phyloP scores from a whole-genome alignment of 1,284 basidiomycete species.

The Farysia itapuensis region DNA sequence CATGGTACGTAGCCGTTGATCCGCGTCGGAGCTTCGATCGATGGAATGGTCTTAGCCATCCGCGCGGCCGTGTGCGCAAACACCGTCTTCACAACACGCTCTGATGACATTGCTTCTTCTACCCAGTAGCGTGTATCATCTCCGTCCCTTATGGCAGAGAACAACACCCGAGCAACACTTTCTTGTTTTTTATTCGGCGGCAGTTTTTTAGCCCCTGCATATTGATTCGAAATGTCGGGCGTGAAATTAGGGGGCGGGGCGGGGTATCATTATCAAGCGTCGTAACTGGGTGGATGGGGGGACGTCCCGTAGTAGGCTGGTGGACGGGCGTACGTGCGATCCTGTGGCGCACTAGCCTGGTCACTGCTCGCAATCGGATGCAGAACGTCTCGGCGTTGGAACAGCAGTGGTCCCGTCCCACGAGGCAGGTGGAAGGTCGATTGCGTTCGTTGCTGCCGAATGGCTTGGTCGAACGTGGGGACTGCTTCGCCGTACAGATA shows the following conservation, averaged over 20 bases:
- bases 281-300: constrained; percentile 28
- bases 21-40: constrained; percentile 8
- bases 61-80: constrained; percentile 33
- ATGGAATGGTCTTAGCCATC: constrained; percentile 35
- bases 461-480: constrained; percentile 22
- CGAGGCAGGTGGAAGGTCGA: too few species aligned
- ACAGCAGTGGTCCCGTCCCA: background rate
- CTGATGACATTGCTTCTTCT: too few species aligned
- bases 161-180: too few species aligned
- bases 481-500: constrained; percentile 13
- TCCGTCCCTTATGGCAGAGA: too few species aligned
- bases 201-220: too few species aligned
- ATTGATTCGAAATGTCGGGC: too few species aligned
- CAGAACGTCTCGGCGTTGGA: background rate
- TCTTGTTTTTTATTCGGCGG: too few species aligned
- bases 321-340: constrained; percentile 4
- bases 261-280: constrained; percentile 10
- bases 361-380: background rate
- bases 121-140: too few species aligned
- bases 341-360: background rate
- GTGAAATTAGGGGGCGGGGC: too few species aligned
- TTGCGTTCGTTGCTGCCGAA: constrained; percentile 2
- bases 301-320: constrained; percentile 34
- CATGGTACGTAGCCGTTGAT: constrained; percentile 22
- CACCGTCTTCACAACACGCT: too few species aligned